Base-by-base conservation (phyloP, 1,284 basidiomycete species). In the Vanrija sp. region DNA sequence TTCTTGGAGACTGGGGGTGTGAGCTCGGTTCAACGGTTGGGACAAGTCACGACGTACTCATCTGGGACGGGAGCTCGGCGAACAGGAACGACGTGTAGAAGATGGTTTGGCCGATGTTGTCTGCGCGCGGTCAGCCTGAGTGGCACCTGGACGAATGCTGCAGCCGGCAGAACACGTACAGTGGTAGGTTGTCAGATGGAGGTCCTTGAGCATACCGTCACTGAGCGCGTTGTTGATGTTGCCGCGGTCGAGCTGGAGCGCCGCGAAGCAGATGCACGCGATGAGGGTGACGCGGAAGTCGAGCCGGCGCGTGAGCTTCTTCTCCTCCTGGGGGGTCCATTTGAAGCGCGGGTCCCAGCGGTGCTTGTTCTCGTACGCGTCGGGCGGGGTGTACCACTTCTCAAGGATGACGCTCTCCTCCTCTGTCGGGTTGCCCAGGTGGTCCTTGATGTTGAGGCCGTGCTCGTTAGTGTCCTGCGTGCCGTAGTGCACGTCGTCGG, bases 151-250 rank as follows among this genome's bases (percentile, higher is more conserved):
- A 15, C 34, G 5, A 12, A 23, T 12, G 12, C 34, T 12, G 34
- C 34, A 15, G 28, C 7, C 7, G 7, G 28, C 14, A 15, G 10
- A 12, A 34, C 34, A 29, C 28, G 4, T 12, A 60, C 71, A 78
- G 45, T 77, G 67, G 42, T 62, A 68, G 5, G 73, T 76, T 0
- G 67, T 73, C 48, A 79, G 45, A 0, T 54, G 45, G 5, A 77
- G 58, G 51, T 80, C 78, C 1, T 54, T 44, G 3, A 80, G 65
- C 48, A 79, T 62, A 49, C 71, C 71, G 64, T 79, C 78, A 1
- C 71, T 69, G 9, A 69, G 55, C 0, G 69, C 71, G 38, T 72
- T 69, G 39, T 46, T 34, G 51, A 71, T 71, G 46, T 74, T 74
- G n/a, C 63, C 64, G 9, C 72, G 63, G 53, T 74, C 72, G 8